Percentiles rank a stretch among this genome's conserved stretches.
These are phyloP conservation scores for Camellia sinensis DNA, from an alignment of 148 eudicot genomes.

Conservation along the genomic window DNA sequence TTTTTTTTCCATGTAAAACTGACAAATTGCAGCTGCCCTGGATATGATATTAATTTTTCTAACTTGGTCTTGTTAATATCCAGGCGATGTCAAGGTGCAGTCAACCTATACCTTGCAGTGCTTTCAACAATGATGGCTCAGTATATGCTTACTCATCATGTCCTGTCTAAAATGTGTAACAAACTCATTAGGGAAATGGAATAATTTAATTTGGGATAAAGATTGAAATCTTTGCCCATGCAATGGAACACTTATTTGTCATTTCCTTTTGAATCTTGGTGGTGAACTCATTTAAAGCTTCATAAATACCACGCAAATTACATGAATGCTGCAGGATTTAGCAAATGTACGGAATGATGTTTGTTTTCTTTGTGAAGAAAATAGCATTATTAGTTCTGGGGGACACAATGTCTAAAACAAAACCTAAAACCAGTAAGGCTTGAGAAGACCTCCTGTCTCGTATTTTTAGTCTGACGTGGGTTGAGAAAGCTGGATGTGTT, in stretches of 20 bases:
- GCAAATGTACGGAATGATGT: too few relatives aligned
- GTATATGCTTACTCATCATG: slow-evolving; percentile 82
- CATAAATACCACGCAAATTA: not conserved
- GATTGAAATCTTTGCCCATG: not conserved
- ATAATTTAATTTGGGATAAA: not conserved
- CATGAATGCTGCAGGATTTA: not conserved
- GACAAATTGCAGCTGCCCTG: not conserved
- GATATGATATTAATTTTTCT: slow-evolving; percentile 8
- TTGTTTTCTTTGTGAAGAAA: not conserved
- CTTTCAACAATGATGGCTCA: slow-evolving; percentile 88
- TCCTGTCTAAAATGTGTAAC: slow-evolving; percentile 12
- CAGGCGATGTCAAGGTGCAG: slow-evolving; percentile 89
- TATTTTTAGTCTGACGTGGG: not conserved
- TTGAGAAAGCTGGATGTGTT: slow-evolving; percentile 3
- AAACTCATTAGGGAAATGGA: not conserved
- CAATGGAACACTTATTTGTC: not conserved
- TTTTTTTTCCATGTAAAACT: not conserved
- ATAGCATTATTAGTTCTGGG: not conserved
- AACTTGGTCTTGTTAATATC: slow-evolving; percentile 7
- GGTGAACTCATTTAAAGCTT: not conserved
- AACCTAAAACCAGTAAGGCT: not conserved
- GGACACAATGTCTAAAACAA: not conserved
- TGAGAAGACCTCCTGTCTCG: not conserved
- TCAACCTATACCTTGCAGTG: slow-evolving; percentile 78
- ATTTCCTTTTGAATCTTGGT: slow-evolving; percentile 6